Base-by-base conservation (phyloP, 176 grass and related monocot species). In the Tillandsia fasciculata region DNA sequence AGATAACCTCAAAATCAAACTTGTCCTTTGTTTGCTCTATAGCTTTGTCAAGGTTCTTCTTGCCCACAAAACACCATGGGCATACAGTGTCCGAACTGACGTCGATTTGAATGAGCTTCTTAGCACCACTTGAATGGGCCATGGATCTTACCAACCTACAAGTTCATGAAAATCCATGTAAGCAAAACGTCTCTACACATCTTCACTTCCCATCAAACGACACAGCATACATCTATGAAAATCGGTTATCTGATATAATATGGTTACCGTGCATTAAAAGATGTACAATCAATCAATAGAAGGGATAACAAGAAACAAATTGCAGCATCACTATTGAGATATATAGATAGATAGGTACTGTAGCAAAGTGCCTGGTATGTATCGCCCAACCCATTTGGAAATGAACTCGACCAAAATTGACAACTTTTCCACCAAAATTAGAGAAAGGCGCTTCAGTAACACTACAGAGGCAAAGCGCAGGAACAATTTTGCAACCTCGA, bases 31-130 rank as follows among this genome's bases (percentile, higher is more conserved):
- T 87, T 74, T 89, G 69, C 9, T 92, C 86, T 74, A 92, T 97
- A 26, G 93, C 89, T 83, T 74, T 97, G 13, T 90, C 79, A 15
- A 97, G 93, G 66, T 97, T 90, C 72, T 74, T 73, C 75, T 97
- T 97, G 8, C 89, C 89, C 10, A 97, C 84, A 72, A 97, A 92
- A 78, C 94, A 97, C 89, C 94, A 97, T n/a, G 94, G 94, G 73
- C 94, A 97, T 48, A 97, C 89, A 9, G 84, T 90, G 76, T 97
- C 93, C 0, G 89, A 90, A 70, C 89, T 97, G 51, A 97, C 82
- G 59, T 92, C 93, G 0, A 97, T 92, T 70, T 79, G 76, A 76
- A 97, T 86, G 11, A 85, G 64, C 63, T 87, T 97, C 79, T 92
- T 97, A 66, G 66, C 51, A 10, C 50, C 64, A 51, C 15, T 69